These are phyloP conservation scores for Kingdonia uniflora DNA, from an alignment of 164 flowering plant species.

Conservation along the genomic window DNA sequence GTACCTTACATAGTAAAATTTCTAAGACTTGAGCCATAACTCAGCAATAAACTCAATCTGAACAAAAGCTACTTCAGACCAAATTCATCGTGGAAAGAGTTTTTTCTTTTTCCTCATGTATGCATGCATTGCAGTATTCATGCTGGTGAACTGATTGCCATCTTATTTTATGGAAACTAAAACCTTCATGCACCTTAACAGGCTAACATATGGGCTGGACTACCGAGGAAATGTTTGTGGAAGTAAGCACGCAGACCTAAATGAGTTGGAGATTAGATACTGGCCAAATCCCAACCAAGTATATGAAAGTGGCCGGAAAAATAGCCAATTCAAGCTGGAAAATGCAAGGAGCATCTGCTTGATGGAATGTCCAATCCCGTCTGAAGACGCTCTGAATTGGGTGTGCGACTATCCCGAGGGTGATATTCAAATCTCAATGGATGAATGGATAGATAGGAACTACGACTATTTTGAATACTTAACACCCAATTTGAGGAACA, in stretches of 20 bases:
- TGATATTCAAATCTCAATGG: slow-evolving; percentile 49
- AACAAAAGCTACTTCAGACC: too few relatives aligned
- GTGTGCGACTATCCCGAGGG: slow-evolving; percentile 98
- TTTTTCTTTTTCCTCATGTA: too few relatives aligned
- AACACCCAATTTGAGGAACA: slow-evolving; percentile 78
- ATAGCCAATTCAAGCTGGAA: slow-evolving; percentile 47
- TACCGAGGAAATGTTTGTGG: slow-evolving; percentile 96
- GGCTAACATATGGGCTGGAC: slow-evolving; percentile 89
- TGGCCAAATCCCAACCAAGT: slow-evolving; percentile 94
- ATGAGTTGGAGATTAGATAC: slow-evolving; percentile 66
- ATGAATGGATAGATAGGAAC: slow-evolving; percentile 86
- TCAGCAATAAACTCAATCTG: too few relatives aligned
- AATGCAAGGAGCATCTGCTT: slow-evolving; percentile 83
- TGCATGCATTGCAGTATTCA: too few relatives aligned
- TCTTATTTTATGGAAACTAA: neutral
- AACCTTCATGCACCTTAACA: slow-evolving; percentile 10
- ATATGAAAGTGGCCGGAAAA: slow-evolving; percentile 70
- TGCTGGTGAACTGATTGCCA: neutral
- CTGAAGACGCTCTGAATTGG: slow-evolving; percentile 83
- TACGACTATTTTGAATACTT: slow-evolving; percentile 86
- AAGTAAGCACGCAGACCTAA: slow-evolving; percentile 65
- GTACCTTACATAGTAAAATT: too few relatives aligned
- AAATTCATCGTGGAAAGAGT: too few relatives aligned
- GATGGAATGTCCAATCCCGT: slow-evolving; percentile 81
- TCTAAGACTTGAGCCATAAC: too few relatives aligned